A percentile compares a stretch with the other conserved stretches of the same genome.
These are phyloP conservation scores for Chalciporus pseudorubinellus DNA, from an alignment of 768 basidiomycete genomes.

Conservation along the genomic window DNA sequence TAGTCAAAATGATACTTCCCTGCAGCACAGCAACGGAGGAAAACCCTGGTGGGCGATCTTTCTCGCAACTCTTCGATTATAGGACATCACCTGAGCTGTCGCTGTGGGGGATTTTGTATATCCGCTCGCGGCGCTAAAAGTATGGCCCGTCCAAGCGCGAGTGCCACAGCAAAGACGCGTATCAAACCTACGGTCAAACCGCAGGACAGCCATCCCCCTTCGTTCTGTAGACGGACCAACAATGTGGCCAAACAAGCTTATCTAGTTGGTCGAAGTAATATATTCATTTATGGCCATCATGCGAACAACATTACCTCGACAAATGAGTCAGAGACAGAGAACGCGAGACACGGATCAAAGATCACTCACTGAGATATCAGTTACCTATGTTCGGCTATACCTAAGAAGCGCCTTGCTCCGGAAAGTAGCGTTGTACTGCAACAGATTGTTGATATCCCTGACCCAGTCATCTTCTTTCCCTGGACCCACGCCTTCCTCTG, in stretches of 20 bases:
- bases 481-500: conserved; percentile 66
- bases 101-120: background rate
- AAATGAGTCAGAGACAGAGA: background rate
- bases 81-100: background rate
- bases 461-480: conserved; percentile 94
- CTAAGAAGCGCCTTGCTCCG: conserved; percentile 81
- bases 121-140: background rate
- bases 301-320: background rate
- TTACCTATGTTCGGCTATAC: conserved; percentile 51
- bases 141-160: background rate
- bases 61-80: background rate
- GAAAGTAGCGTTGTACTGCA: conserved; percentile 95
- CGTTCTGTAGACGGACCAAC: background rate
- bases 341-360: background rate
- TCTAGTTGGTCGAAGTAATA: conserved; percentile 5
- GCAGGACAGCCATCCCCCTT: background rate
- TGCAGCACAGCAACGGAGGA: background rate
- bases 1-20: background rate
- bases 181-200: conserved; percentile 5
- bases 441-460: conserved; percentile 90
- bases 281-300: background rate
- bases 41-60: too few relatives aligned
- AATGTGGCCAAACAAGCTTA: background rate
- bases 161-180: background rate
- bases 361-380: conserved; percentile 12